Evolutionary conservation across 2,329 filamentous ascomycete species (phyloP).

Genomic region (Aspergillus flavus): DNA sequence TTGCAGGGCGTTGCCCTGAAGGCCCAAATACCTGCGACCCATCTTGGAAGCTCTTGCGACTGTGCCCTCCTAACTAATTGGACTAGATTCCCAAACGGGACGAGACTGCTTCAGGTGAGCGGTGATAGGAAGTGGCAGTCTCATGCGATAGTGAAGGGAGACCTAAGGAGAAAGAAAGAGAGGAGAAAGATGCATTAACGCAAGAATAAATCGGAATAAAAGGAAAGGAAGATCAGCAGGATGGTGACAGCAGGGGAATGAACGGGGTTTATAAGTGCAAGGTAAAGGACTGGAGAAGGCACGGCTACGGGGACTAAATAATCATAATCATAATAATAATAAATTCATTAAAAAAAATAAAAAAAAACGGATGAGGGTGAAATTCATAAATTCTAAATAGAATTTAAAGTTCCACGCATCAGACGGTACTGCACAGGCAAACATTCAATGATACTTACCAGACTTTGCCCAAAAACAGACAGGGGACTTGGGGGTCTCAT

Average conservation of each 20-base stretch:
- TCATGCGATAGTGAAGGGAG: slow-evolving; percentile 8
- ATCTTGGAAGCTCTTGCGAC: slow-evolving; percentile 19
- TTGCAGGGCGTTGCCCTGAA: slow-evolving; percentile 44
- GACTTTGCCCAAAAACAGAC: neutral
- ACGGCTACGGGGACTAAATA: neutral
- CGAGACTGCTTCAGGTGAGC: neutral
- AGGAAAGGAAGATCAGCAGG: slow-evolving; percentile 25
- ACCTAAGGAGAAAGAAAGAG: neutral
- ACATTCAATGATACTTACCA: neutral
- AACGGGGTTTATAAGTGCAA: slow-evolving; percentile 19
- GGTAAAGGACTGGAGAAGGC: slow-evolving; percentile 4
- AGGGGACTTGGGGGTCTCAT: neutral
- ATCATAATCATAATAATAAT: neutral
- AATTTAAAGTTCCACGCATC: slow-evolving; percentile 1
- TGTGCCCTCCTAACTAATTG: neutral
- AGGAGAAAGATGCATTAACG: neutral
- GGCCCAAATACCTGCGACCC: slow-evolving; percentile 40
- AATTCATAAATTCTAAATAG: slow-evolving; percentile 2
- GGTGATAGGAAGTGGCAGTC: neutral
- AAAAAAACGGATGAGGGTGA: neutral
- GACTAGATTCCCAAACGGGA: neutral
- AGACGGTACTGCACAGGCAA: neutral
- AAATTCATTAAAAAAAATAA: neutral
- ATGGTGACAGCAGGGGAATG: slow-evolving; percentile 16
- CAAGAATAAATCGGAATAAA: neutral